Percentiles rank a stretch among this genome's conserved stretches.
Evolutionary conservation across 2,329 filamentous ascomycete species (phyloP).

Genomic region (Curvularia sp.): DNA sequence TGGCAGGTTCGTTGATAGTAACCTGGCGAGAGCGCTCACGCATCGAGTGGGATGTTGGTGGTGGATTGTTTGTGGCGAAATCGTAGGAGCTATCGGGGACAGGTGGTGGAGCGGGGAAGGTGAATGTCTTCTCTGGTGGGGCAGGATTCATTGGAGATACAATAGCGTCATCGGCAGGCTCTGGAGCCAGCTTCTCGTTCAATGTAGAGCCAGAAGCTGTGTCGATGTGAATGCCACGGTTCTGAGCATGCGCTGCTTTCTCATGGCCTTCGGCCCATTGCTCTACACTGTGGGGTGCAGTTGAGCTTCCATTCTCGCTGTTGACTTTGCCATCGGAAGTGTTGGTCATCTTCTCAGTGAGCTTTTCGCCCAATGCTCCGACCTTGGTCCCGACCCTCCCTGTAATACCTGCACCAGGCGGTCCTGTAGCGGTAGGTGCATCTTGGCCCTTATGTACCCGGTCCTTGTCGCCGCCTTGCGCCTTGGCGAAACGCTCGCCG

Average conservation of each 20-base stretch:
- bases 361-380: constrained; percentile 38
- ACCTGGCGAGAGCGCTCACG: constrained; percentile 42
- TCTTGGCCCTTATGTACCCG: constrained; percentile 59
- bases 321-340: constrained; percentile 25
- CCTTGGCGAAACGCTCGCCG: constrained; percentile 74
- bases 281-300: constrained; percentile 36
- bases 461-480: constrained; percentile 63
- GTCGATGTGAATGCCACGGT: constrained; percentile 28
- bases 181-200: constrained; percentile 45
- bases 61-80: constrained; percentile 17
- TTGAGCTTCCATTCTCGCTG: constrained; percentile 13
- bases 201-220: constrained; percentile 27
- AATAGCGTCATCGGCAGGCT: constrained; percentile 38
- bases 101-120: constrained; percentile 43
- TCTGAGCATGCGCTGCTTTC: constrained; percentile 28
- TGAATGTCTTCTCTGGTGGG: constrained; percentile 34
- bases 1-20: constrained; percentile 44
- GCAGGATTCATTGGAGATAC: constrained; percentile 39
- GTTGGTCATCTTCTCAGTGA: constrained; percentile 39
- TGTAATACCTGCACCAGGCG: constrained; percentile 52
- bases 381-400: constrained; percentile 38
- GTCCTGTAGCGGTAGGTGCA: constrained; percentile 57
- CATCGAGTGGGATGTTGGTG: constrained; percentile 13
- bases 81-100: constrained; percentile 33
- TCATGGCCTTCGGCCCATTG: constrained; percentile 52